Percentiles rank a stretch among this genome's conserved stretches.
Evolutionary conservation across 345 rosid species (phyloP).

Genomic region (Cochlearia excelsa): DNA sequence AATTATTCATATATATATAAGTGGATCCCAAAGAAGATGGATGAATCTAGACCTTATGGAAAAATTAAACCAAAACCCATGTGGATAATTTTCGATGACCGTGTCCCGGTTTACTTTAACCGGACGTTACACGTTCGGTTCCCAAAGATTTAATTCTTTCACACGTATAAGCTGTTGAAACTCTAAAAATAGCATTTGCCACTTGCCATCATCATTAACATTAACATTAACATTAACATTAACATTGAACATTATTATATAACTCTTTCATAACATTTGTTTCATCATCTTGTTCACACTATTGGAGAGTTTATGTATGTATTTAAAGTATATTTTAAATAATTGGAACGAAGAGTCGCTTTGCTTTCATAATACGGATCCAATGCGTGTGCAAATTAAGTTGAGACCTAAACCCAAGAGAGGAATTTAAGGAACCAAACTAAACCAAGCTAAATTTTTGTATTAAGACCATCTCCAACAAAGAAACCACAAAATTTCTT

Average conservation of each 20-base stretch:
- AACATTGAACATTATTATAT: constrained; percentile 3
- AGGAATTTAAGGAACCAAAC: constrained; percentile 13
- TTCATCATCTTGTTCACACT: not conserved
- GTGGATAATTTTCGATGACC: constrained; percentile 31
- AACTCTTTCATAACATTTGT: constrained; percentile 3
- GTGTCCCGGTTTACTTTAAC: constrained; percentile 38
- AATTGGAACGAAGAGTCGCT: constrained; percentile 1
- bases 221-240: constrained; percentile 3
- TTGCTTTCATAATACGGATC: constrained; percentile 26
- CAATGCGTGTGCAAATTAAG: constrained; percentile 19
- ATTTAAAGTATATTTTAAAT: not conserved
- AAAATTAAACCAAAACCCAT: constrained; percentile 27
- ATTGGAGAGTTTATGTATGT: too few species aligned
- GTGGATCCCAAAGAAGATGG: constrained; percentile 25
- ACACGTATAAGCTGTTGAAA: not conserved
- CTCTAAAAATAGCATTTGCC: not conserved
- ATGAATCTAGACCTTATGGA: constrained; percentile 33
- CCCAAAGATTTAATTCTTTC: constrained; percentile 8
- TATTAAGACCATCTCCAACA: not conserved
- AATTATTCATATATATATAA: not conserved
- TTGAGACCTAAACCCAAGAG: constrained; percentile 30
- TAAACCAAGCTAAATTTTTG: constrained; percentile 8
- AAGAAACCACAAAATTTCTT: too few species aligned
- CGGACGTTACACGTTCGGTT: constrained; percentile 29
- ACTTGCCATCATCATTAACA: constrained; percentile 25